A percentile compares a stretch with the other conserved stretches of the same genome.
Conservation (phyloP, 2,329 filamentous ascomycete species). For the Aspergillus bombycis region DNA sequence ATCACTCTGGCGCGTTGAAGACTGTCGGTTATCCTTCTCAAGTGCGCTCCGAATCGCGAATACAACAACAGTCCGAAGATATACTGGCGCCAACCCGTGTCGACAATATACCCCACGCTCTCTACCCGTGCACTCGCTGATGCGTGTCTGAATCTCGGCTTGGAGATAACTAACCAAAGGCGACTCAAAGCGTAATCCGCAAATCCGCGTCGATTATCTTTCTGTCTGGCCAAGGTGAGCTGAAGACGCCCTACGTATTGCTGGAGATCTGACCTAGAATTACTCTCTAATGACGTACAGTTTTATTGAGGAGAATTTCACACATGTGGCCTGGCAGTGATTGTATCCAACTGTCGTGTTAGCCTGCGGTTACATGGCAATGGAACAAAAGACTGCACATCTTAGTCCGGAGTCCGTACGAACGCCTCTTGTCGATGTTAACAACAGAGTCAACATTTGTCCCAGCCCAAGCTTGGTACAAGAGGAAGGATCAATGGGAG, state of each 20-base stretch:
- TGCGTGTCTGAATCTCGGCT: not conserved
- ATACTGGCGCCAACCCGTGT: not conserved
- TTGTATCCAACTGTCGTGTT: not conserved
- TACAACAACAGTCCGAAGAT: not conserved
- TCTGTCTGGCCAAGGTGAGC: not conserved
- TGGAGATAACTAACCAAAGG: conserved; percentile 10
- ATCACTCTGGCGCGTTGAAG: not conserved
- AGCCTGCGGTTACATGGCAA: conserved; percentile 24
- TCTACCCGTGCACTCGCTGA: not conserved
- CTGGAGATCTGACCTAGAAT: not conserved
- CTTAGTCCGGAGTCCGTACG: conserved; percentile 26
- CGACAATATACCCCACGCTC: not conserved
- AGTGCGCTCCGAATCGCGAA: not conserved
- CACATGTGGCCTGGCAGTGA: conserved; percentile 10
- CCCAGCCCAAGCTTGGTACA: conserved; percentile 28
- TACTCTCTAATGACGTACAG: not conserved
- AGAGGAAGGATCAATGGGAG: conserved; percentile 14
- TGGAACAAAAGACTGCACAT: conserved; percentile 22
- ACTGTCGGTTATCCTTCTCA: not conserved
- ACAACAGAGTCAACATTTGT: conserved; percentile 52
- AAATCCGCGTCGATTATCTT: not conserved
- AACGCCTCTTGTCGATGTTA: conserved; percentile 53
- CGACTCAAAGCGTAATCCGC: not conserved
- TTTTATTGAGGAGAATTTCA: not conserved
- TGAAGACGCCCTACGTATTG: not conserved